phyloP scores from a whole-genome alignment of 2,329 filamentous ascomycete species.

The Trichoderma brevicompactum region DNA sequence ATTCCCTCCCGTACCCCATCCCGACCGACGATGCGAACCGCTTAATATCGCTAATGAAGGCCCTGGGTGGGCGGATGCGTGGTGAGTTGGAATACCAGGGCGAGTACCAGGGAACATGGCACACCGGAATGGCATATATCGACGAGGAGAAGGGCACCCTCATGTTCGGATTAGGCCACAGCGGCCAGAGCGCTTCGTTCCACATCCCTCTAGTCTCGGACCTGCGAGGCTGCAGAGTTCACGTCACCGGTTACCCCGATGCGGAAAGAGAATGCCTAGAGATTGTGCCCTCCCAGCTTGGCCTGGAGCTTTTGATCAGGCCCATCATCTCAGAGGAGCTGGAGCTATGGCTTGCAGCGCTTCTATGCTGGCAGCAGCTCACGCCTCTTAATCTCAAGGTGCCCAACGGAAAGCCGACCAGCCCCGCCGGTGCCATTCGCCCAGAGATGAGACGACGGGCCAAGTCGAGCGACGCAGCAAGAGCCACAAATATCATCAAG shows the following conservation, averaged over 20 bases:
- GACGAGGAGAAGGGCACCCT: conserved; percentile 75
- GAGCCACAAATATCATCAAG: conserved; percentile 78
- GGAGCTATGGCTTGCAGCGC: conserved; percentile 78
- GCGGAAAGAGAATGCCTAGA: conserved; percentile 56
- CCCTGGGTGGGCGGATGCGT: conserved; percentile 76
- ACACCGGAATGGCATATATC: conserved; percentile 74
- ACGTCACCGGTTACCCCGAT: conserved; percentile 55
- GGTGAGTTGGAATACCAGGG: conserved; percentile 75
- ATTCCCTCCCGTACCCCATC: conserved; percentile 63
- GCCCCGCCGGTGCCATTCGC: conserved; percentile 43
- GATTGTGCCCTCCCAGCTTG: conserved; percentile 55
- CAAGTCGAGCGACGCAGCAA: conserved; percentile 41
- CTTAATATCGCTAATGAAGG: conserved; percentile 76
- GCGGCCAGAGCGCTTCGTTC: conserved; percentile 66
- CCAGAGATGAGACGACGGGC: conserved; percentile 51
- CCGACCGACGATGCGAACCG: conserved; percentile 71
- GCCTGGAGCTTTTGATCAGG: conserved; percentile 66
- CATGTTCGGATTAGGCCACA: conserved; percentile 63
- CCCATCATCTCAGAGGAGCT: conserved; percentile 68
- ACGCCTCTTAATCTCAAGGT: conserved; percentile 60
- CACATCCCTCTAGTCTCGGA: conserved; percentile 72
- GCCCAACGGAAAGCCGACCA: conserved; percentile 47
- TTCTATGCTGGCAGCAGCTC: conserved; percentile 81
- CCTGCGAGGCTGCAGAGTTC: conserved; percentile 73
- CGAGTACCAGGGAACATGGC: conserved; percentile 66